These are phyloP conservation scores for Candida tetrigidarum DNA, from an alignment of 1,139 yeast genomes.

Conservation along the genomic window DNA sequence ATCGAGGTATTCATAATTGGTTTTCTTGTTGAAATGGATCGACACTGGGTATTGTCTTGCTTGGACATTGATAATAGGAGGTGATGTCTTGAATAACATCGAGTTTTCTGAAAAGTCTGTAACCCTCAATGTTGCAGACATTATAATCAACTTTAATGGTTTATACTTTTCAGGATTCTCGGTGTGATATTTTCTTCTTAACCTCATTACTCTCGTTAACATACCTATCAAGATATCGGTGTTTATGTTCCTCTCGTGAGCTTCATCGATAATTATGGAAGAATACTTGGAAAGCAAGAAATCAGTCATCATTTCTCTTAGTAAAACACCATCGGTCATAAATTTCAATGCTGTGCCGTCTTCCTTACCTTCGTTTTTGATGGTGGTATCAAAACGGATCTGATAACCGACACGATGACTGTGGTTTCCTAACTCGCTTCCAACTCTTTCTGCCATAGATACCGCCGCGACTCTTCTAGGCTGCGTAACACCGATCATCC, in stretches of 20 bases:
- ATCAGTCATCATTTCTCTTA: slow-evolving; percentile 92
- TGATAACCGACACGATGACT: slow-evolving; percentile 84
- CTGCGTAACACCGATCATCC: slow-evolving; percentile 95
- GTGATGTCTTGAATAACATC: slow-evolving; percentile 71
- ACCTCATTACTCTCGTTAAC: slow-evolving; percentile 81
- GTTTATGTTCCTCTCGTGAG: slow-evolving; percentile 95
- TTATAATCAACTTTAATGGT: slow-evolving; percentile 71
- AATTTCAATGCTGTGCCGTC: slow-evolving; percentile 80
- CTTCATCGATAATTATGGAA: slow-evolving; percentile 90
- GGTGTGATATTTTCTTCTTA: slow-evolving; percentile 62
- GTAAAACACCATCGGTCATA: slow-evolving; percentile 98
- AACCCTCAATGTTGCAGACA: slow-evolving; percentile 97
- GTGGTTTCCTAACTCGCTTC: slow-evolving; percentile 80
- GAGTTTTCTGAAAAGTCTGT: slow-evolving; percentile 88
- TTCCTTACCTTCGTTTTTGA: slow-evolving; percentile 52
- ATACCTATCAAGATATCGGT: slow-evolving; percentile 96
- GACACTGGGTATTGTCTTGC: slow-evolving; percentile 97
- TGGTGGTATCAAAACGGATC: slow-evolving; percentile 84
- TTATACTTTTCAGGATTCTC: slow-evolving; percentile 52
- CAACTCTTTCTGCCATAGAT: slow-evolving; percentile 93
- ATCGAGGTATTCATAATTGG: slow-evolving; percentile 77
- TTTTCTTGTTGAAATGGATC: slow-evolving; percentile 83
- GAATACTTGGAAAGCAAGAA: slow-evolving; percentile 82
- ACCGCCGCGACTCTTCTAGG: slow-evolving; percentile 99
- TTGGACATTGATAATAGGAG: slow-evolving; percentile 89